Evolutionary conservation across 2,329 filamentous ascomycete genomes (phyloP), one percentile per base, ranked within the genome.

Genomic region (Boeremia lycopersici): DNA sequence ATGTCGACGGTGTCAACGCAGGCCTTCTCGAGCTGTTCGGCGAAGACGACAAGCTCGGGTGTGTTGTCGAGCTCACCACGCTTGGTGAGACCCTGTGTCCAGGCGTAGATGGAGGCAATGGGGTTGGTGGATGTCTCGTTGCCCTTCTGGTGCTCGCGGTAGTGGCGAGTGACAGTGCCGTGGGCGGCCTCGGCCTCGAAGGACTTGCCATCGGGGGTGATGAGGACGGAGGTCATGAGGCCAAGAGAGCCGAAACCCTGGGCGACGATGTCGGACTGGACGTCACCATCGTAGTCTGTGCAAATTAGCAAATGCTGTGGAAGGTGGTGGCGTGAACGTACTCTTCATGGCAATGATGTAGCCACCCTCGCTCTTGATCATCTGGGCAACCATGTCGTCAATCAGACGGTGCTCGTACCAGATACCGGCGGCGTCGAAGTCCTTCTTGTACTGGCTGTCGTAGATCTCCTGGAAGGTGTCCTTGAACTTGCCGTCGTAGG

Each of bases 341-440:
- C 91, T 98, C 89, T 99, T 99, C 77, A 98, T 86, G 60, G 95
- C 95, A 84, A 98, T 97, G 76, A 98, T 86, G 80, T 95, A 97
- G 61, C 95, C 95, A 68, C 95, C 95, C 71, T 89, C 86, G 80
- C 90, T 95, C 90, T 99, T 99, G 84, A 99, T 90, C 95, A 99
- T 99, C 85, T 99, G 95, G 44, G 95, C 95, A 62, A 99, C 95
- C 95, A 99, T 98, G 81, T 99, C 95, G 80, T 99, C 95, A 74
- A 99, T 98, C 67, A 99, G 84, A 72, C 95, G 90, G 82, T 99
- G 95, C 87, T 99, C 95, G 76, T 99, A 98, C 95, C 95, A 98
- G 81, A 98, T 96, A 61, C 86, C 86, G 83, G 92, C 91, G 72
- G 88, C 88, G 76, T 97, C 93, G 69, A 98, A 98, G 39, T 91